Percentiles rank a stretch among this genome's conserved stretches.
These are phyloP conservation scores for Trapa incisa DNA, from an alignment of 345 rosid species.

Conservation along the genomic window DNA sequence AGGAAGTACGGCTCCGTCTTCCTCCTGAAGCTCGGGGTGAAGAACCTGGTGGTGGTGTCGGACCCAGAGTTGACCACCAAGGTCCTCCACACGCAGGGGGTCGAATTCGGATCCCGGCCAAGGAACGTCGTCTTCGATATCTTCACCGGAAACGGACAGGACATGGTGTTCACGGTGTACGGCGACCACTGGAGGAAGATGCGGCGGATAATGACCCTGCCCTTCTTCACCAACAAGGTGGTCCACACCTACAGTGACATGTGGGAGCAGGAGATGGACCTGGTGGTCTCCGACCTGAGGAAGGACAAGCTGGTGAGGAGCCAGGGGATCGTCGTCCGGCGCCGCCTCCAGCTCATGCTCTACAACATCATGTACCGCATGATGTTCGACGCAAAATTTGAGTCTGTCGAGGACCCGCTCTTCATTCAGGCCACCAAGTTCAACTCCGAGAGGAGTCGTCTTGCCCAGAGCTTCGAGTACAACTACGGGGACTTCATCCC, in stretches of 20 bases:
- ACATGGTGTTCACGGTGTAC: slow-evolving; percentile 60
- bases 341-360: slow-evolving; percentile 45
- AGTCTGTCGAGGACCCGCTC: slow-evolving; percentile 33
- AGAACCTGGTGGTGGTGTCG: slow-evolving; percentile 33
- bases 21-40: slow-evolving; percentile 40
- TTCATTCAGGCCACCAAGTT: slow-evolving; percentile 41
- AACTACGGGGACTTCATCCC: slow-evolving; percentile 65
- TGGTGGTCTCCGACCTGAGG: slow-evolving; percentile 31
- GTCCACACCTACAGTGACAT: slow-evolving; percentile 30
- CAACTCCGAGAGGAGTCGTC: slow-evolving; percentile 43
- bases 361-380: slow-evolving; percentile 55
- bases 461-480: slow-evolving; percentile 56
- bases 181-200: slow-evolving; percentile 60
- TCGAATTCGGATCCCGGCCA: slow-evolving; percentile 53
- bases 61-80: slow-evolving; percentile 40
- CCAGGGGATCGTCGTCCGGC: slow-evolving; percentile 35
- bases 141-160: slow-evolving; percentile 53
- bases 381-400: slow-evolving; percentile 51
- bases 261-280: slow-evolving; percentile 58
- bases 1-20: slow-evolving; percentile 31
- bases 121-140: slow-evolving; percentile 50
- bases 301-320: slow-evolving; percentile 13
- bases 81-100: slow-evolving; percentile 49
- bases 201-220: slow-evolving; percentile 57
- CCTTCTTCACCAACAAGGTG: slow-evolving; percentile 56